These are phyloP conservation scores for Pestalotiopsis sp. DNA, from an alignment of 2,329 filamentous ascomycete genomes.

Conservation along the genomic window DNA sequence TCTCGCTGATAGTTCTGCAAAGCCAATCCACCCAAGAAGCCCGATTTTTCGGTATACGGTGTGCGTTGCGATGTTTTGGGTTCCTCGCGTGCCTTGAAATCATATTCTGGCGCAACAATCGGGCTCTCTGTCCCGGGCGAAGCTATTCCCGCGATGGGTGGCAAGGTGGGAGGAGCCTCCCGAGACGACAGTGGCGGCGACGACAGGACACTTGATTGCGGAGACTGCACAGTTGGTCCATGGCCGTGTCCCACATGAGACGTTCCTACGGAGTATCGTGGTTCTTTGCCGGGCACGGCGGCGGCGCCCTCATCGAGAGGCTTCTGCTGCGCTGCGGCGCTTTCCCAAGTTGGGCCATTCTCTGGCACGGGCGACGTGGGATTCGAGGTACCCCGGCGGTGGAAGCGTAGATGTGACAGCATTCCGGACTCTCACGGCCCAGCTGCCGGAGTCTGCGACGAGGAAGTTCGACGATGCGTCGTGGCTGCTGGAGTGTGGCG, in stretches of 20 bases:
- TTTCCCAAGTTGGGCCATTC: slow-evolving; percentile 41
- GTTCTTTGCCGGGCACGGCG: slow-evolving; percentile 49
- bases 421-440: slow-evolving; percentile 30
- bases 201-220: slow-evolving; percentile 4
- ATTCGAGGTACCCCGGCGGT: slow-evolving; percentile 58
- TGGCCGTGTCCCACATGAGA: slow-evolving; percentile 31
- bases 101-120: slow-evolving; percentile 18
- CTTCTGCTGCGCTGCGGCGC: slow-evolving; percentile 40
- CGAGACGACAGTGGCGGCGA: slow-evolving; percentile 19
- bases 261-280: slow-evolving; percentile 27
- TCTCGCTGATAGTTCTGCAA: slow-evolving; percentile 53
- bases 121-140: slow-evolving; percentile 39
- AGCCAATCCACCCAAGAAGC: slow-evolving; percentile 59
- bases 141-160: slow-evolving; percentile 52
- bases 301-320: slow-evolving; percentile 43
- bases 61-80: slow-evolving; percentile 34
- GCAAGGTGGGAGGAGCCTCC: slow-evolving; percentile 34
- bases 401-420: slow-evolving; percentile 60
- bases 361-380: slow-evolving; percentile 56
- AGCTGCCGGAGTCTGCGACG: background rate
- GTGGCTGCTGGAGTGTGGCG: background rate
- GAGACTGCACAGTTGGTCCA: slow-evolving; percentile 17
- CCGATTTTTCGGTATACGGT: slow-evolving; percentile 40
- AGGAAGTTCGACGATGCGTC: background rate
- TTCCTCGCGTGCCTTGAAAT: slow-evolving; percentile 21